Conservation (phyloP, 108 stramenopile species). For the Cylindrotheca closterium region DNA sequence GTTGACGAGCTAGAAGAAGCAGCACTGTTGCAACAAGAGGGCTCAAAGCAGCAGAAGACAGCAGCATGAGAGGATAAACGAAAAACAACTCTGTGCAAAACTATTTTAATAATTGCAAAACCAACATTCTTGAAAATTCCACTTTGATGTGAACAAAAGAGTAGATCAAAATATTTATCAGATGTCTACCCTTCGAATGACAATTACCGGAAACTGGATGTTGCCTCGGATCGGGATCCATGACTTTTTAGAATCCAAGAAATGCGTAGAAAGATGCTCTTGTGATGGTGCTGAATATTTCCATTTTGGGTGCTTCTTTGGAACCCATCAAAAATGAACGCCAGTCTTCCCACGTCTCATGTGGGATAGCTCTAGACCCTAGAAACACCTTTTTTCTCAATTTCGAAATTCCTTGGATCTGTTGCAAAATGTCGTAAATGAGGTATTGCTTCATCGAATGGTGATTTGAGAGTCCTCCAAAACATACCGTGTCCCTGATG, state of each 20-base stretch:
- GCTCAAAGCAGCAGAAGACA: not conserved
- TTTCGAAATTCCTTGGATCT: conserved; percentile 3
- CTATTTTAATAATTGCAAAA: not conserved
- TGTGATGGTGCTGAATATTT: conserved; percentile 30
- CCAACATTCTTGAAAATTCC: not conserved
- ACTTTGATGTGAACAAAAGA: not conserved
- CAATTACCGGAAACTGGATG: conserved; percentile 15
- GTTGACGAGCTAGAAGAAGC: conserved; percentile 13
- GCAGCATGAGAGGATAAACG: not conserved
- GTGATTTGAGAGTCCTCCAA: conserved; percentile 20
- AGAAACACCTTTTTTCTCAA: conserved; percentile 7
- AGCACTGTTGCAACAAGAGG: not conserved
- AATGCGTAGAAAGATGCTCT: conserved; percentile 27
- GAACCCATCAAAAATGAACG: conserved; percentile 1
- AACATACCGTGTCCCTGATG: conserved; percentile 34
- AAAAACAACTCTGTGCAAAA: not conserved
- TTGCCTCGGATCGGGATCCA: conserved; percentile 15
- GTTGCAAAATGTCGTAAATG: conserved; percentile 16
- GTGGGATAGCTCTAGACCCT: conserved; percentile 13
- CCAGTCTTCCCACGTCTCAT: conserved; percentile 14
- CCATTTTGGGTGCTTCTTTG: conserved; percentile 13
- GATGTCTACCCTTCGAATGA: conserved; percentile 6
- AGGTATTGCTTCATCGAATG: conserved; percentile 1
- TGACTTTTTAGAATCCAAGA: conserved; percentile 17
- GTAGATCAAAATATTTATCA: too few species aligned